Evolutionary conservation across 164 flowering plant species (phyloP).

Genomic region (Vitis rupestris): DNA sequence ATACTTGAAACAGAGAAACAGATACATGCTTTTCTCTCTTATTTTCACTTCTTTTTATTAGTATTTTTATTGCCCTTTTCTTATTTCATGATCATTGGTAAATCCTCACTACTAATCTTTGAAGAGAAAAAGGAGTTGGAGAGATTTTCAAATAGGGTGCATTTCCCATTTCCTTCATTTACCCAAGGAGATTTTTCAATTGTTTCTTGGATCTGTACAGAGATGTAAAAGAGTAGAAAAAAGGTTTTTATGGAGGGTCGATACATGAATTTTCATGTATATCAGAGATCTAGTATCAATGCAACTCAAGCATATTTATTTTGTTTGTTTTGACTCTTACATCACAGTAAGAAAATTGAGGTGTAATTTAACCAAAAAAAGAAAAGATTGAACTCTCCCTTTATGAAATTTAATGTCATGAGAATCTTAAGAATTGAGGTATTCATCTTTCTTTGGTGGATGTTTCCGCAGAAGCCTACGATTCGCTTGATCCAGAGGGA

Average conservation of each 20-base stretch:
- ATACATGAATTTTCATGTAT: no score
- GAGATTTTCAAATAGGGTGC: background rate
- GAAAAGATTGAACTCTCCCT: background rate
- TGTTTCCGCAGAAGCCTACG: constrained; percentile 62
- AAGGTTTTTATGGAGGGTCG: no score
- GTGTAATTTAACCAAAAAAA: background rate
- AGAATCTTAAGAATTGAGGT: background rate
- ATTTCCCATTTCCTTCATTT: no score
- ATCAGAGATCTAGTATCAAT: no score
- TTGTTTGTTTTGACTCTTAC: no score
- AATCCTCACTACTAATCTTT: background rate
- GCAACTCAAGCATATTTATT: no score
- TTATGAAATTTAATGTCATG: background rate
- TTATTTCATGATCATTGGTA: background rate
- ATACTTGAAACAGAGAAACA: background rate
- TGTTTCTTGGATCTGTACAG: no score
- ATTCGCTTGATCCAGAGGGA: constrained; percentile 66
- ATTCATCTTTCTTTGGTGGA: background rate
- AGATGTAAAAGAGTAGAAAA: no score
- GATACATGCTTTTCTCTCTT: background rate
- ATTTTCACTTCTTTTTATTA: background rate
- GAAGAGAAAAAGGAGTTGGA: background rate
- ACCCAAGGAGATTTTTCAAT: no score
- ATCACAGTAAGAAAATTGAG: background rate
- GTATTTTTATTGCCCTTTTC: background rate